phyloP scores from a whole-genome alignment of 805 yeast species.

The Saturnispora serradocipensis region DNA sequence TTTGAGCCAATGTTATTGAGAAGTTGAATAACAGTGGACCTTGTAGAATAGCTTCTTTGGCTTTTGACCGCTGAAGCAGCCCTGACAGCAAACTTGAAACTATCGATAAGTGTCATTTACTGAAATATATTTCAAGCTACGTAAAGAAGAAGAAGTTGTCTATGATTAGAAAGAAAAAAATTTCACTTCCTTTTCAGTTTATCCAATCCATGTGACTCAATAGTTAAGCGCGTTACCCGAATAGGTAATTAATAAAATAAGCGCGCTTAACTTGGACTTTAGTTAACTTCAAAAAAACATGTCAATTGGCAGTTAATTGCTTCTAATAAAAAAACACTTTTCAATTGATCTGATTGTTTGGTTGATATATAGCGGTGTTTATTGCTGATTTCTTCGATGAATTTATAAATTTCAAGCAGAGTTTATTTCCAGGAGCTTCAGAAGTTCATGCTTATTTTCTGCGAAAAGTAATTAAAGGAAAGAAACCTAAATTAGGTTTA shows the following conservation, averaged over 20 bases:
- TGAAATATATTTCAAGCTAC: neutral
- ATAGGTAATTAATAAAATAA: conserved; percentile 6
- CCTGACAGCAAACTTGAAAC: neutral
- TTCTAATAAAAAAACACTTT: too few relatives aligned
- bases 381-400: too few relatives aligned
- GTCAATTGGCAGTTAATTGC: too few relatives aligned
- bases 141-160: neutral
- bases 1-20: conserved; percentile 95
- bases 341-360: too few relatives aligned
- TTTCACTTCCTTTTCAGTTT: neutral
- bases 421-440: too few relatives aligned
- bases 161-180: neutral
- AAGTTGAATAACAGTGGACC: conserved; percentile 92
- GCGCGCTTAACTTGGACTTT: neutral
- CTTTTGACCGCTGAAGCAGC: neutral
- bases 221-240: conserved; percentile 12
- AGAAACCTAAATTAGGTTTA: too few relatives aligned
- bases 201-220: neutral
- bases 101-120: neutral
- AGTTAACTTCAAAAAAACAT: neutral
- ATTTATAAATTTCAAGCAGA: too few relatives aligned
- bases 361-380: too few relatives aligned
- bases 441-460: too few relatives aligned
- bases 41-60: conserved; percentile 44
- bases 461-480: too few relatives aligned